These are phyloP conservation scores for Amanita pseudoporphyria DNA, from an alignment of 768 basidiomycete genomes.

Conservation along the genomic window DNA sequence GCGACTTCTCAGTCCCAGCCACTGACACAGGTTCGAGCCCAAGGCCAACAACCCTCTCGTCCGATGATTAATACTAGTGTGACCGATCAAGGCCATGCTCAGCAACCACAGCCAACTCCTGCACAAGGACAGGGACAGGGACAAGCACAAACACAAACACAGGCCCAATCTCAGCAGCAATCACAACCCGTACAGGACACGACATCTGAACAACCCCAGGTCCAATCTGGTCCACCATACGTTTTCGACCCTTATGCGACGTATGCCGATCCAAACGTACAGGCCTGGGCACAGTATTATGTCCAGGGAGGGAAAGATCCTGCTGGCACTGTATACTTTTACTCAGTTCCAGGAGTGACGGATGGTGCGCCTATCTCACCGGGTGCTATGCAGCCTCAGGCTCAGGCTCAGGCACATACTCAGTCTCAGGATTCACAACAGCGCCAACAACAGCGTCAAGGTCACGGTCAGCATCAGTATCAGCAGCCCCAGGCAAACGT, in stretches of 20 bases:
- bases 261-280: conserved; percentile 73
- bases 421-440: conserved; percentile 11
- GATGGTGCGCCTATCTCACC: conserved; percentile 19
- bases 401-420: conserved; percentile 12
- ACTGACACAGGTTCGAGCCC: conserved; percentile 18
- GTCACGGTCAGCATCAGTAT: conserved; percentile 9
- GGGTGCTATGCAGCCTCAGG: conserved; percentile 7
- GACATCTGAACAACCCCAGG: conserved; percentile 14
- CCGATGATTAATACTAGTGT: neutral
- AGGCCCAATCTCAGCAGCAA: conserved; percentile 15
- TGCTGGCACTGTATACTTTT: conserved; percentile 74
- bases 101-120: conserved; percentile 15
- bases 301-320: conserved; percentile 67
- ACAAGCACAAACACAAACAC: neutral
- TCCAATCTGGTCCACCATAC: conserved; percentile 37
- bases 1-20: conserved; percentile 11
- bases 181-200: conserved; percentile 10
- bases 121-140: conserved; percentile 2
- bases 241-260: conserved; percentile 54
- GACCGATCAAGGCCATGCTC: conserved; percentile 13
- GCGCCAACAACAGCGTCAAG: conserved; percentile 12
- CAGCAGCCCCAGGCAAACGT: conserved; percentile 12
- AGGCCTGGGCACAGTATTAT: conserved; percentile 85
- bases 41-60: conserved; percentile 10
- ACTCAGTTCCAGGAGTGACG: conserved; percentile 67